Evolutionary conservation across 208 protist genomes (phyloP), one percentile per base, ranked within the genome.

Genomic region (Giardia muris): DNA sequence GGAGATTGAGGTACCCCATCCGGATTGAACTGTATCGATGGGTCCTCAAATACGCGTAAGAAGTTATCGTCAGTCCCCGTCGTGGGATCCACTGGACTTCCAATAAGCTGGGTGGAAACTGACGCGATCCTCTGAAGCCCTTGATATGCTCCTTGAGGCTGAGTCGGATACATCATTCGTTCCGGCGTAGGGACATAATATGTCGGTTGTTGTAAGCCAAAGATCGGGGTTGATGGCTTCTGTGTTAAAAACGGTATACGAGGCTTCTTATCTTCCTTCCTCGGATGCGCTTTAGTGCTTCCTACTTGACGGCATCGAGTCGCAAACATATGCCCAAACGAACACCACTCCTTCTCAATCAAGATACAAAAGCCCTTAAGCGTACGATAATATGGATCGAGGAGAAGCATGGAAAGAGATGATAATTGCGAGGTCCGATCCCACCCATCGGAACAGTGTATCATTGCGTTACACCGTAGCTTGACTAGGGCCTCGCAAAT

Each of bases 271-370:
- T 90, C 2, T 2, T 67, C 46, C 67, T 87, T 92, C 1, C 90
- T 1, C 22, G 0, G 86, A 3, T 0, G 2, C 0, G 48, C 10
- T 43, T 76, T 87, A 2, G 87, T 90, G 3, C 3, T 47, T 22
- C 57, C 91, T n/a, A 0, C 0, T 92, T 93, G 92, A 46, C 94
- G 92, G n/a, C 89, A 92, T 45, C 96, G 92, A 19, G 94, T 93
- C 30, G 93, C 86, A 93, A 97, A 98, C 76, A 96, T 96, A 93
- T 98, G 97, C 0, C 97, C 97, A 94, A 97, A 97, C 1, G 93
- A 86, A 2, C 97, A 87, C 96, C 97, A 99, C 30, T 99, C 97
- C 93, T 98, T 98, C 87, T 97, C 96, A 44, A 98, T 95, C 0
- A 98, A 92, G 0, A 95, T 93, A 1, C 92, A 44, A 92, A 97